phyloP scores from a whole-genome alignment of 345 rosid species.

The Garcia nutans region DNA sequence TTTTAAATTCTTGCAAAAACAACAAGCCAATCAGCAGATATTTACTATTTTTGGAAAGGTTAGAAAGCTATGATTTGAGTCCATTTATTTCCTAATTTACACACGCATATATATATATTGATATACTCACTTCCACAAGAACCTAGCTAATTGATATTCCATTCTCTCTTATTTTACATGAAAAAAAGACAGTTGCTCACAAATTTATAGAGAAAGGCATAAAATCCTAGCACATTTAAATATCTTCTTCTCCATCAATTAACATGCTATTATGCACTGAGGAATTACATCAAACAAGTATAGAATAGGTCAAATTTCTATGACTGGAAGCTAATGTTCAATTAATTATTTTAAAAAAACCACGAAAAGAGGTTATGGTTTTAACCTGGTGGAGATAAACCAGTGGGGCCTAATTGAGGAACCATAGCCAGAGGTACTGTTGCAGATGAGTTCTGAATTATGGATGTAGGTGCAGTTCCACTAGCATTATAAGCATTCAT shows the following conservation, averaged over 20 bases:
- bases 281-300: background rate
- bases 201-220: background rate
- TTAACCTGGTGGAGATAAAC: slow-evolving; percentile 42
- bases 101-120: background rate
- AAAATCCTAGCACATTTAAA: background rate
- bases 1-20: background rate
- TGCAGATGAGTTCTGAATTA: slow-evolving; percentile 26
- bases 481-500: slow-evolving; percentile 63
- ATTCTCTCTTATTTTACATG: no score
- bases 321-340: background rate
- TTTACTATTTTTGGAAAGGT: no score
- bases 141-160: no score
- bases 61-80: no score
- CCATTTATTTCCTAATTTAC: background rate
- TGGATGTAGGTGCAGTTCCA: slow-evolving; percentile 29
- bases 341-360: background rate
- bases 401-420: slow-evolving; percentile 28
- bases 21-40: background rate
- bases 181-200: background rate
- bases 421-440: slow-evolving; percentile 12
- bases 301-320: no score
- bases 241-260: background rate
- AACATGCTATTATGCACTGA: background rate
- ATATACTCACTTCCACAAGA: no score
- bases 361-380: background rate